Evolutionary conservation across 2,329 filamentous ascomycete genomes (phyloP).

Genomic region (Trichoderma atroviride): DNA sequence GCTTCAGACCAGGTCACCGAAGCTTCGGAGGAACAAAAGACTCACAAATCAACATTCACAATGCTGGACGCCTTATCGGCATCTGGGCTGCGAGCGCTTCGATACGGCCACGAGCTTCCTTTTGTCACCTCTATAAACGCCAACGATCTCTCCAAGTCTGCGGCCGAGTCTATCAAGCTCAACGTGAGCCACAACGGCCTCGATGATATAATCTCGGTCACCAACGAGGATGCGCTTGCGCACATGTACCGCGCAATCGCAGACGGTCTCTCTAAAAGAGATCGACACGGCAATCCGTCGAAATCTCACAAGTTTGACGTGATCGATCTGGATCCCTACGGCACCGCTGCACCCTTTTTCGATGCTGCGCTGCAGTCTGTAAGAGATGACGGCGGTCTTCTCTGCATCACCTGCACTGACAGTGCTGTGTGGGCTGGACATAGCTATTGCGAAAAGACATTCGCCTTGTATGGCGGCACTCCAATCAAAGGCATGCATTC

Average conservation of each 20-base stretch:
- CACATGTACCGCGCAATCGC: slow-evolving; percentile 84
- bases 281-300: slow-evolving; percentile 44
- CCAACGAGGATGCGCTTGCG: slow-evolving; percentile 79
- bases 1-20: slow-evolving; percentile 25
- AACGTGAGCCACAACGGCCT: slow-evolving; percentile 86
- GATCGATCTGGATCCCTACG: slow-evolving; percentile 95
- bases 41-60: slow-evolving; percentile 60
- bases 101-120: slow-evolving; percentile 89
- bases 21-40: slow-evolving; percentile 33
- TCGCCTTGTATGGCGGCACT: slow-evolving; percentile 87
- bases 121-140: slow-evolving; percentile 80
- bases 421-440: slow-evolving; percentile 93
- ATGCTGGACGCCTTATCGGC: slow-evolving; percentile 95
- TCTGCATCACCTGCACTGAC: slow-evolving; percentile 96
- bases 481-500: slow-evolving; percentile 83
- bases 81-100: slow-evolving; percentile 84
- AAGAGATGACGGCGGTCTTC: slow-evolving; percentile 78
- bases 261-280: slow-evolving; percentile 50
- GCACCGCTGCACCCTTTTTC: slow-evolving; percentile 88
- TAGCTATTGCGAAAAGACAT: slow-evolving; percentile 93
- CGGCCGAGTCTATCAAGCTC: slow-evolving; percentile 76
- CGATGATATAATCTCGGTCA: slow-evolving; percentile 68
- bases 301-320: slow-evolving; percentile 74
- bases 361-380: slow-evolving; percentile 88
- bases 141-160: slow-evolving; percentile 82